These are phyloP conservation scores for Spiromastix sp. DNA, from an alignment of 2,329 filamentous ascomycete species.

Conservation along the genomic window DNA sequence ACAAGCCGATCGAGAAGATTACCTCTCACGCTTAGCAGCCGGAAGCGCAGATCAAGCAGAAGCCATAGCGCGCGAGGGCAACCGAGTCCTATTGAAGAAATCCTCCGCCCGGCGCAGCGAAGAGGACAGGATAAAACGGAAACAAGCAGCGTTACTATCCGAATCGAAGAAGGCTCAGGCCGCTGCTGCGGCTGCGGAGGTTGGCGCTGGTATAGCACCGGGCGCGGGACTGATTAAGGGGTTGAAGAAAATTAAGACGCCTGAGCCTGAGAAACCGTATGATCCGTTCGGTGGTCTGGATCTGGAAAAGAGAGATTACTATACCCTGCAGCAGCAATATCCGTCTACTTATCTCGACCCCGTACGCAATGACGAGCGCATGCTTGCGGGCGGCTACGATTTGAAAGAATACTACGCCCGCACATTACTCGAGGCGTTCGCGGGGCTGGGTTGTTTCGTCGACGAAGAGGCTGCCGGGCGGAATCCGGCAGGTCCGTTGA, in stretches of 20 bases:
- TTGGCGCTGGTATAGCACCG: constrained; percentile 12
- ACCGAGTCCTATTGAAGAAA: constrained; percentile 61
- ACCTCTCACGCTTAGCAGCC: constrained; percentile 58
- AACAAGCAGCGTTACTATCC: constrained; percentile 29
- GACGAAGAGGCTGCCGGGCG: constrained; percentile 54
- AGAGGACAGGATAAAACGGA: constrained; percentile 37
- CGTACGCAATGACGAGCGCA: constrained; percentile 53
- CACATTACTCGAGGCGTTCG: constrained; percentile 79
- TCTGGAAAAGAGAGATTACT: constrained; percentile 57
- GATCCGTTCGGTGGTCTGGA: constrained; percentile 74
- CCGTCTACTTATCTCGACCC: constrained; percentile 63
- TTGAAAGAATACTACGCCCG: constrained; percentile 71
- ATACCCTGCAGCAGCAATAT: constrained; percentile 59
- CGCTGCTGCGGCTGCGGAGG: constrained; percentile 9
- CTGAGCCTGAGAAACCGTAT: constrained; percentile 63
- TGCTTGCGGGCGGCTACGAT: constrained; percentile 72
- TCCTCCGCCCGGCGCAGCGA: constrained; percentile 51
- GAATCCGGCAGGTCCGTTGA: constrained; percentile 4
- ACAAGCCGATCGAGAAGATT: constrained; percentile 54
- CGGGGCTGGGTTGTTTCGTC: constrained; percentile 78
- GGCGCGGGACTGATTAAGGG: constrained; percentile 58
- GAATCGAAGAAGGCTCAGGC: constrained; percentile 22
- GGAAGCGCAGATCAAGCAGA: constrained; percentile 52
- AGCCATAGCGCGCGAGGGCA: constrained; percentile 40
- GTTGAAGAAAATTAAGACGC: constrained; percentile 54